A percentile compares a stretch with the other conserved stretches of the same genome.
These are phyloP conservation scores for Borovskyia barvae DNA, from an alignment of 208 protist genomes.

Conservation along the genomic window DNA sequence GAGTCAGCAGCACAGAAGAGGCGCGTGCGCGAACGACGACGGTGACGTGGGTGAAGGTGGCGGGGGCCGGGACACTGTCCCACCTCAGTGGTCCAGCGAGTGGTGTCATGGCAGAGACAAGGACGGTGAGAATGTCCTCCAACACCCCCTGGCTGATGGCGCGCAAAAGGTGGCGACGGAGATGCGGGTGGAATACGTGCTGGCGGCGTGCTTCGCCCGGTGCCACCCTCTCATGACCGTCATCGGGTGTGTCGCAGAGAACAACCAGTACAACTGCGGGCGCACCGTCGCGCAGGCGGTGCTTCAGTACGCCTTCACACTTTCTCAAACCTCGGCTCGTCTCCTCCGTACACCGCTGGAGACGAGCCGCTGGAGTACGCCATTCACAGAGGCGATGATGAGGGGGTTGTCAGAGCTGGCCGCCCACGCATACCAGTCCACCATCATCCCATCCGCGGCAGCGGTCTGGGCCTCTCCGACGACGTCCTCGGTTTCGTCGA, in stretches of 20 bases:
- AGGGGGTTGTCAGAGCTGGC: constrained; percentile 46
- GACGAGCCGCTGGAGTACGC: constrained; percentile 37
- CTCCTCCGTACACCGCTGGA: constrained; percentile 38
- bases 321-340: constrained; percentile 44
- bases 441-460: not conserved
- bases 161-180: constrained; percentile 4
- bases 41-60: not conserved
- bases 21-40: not conserved
- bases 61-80: not conserved
- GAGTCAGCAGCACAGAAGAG: no score
- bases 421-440: constrained; percentile 13
- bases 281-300: constrained; percentile 44
- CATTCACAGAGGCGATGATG: constrained; percentile 62
- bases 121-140: not conserved
- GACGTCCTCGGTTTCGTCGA: constrained; percentile 9
- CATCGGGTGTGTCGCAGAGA: constrained; percentile 43
- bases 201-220: constrained; percentile 45
- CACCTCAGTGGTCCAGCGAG: no score
- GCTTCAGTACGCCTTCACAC: constrained; percentile 49
- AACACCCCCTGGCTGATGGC: not conserved
- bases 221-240: constrained; percentile 56
- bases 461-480: not conserved
- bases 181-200: constrained; percentile 52
- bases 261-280: constrained; percentile 46
- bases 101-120: constrained; percentile 2